Evolutionary conservation across 2,329 filamentous ascomycete genomes (phyloP), one percentile per base, ranked within the genome.

Genomic region (Macrophomina phaseolina): DNA sequence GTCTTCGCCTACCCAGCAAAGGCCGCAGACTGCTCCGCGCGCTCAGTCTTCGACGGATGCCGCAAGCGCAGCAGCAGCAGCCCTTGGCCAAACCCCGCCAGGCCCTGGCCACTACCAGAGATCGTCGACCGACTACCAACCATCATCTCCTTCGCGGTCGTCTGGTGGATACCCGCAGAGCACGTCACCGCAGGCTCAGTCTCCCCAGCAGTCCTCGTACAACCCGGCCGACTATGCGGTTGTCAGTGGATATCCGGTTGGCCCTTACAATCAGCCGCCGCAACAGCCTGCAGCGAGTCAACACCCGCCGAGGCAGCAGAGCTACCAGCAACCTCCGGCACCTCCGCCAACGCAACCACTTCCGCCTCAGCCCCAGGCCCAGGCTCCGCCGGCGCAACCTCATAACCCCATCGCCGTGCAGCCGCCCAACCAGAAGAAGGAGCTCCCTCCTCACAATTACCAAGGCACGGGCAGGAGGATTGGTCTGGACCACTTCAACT

Each of bases 401-500:
- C 70, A 69, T 64, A 34, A 55, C 8, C 56, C 70, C n/a, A 45
- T 62, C 46, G 58, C 58, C 14, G 42, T 49, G n/a, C 58, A 62
- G 45, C 73, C 71, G 34, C 73, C 77, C 65, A 73, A 73, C 14
- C 74, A 75, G 2, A 76, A 78, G 55, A 91, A 90, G 80, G 83
- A 88, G 32, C 82, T 91, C 40, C 91, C 91, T n/a, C 83, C 88
- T 55, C 90, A 90, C 28, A 92, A 83, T 67, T 79, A 81, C 14
- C 88, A 69, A 85, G 91, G 92, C 48, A 93, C 90, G 67, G 91
- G 91, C 38, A 87, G 90, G 75, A 89, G 94, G 64, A 98, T 99
- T 76, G 95, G 95, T 18, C 84, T 99, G 53, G 96, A 99, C 77
- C 94, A 99, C 81, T 99, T 99, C 86, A 99, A 99, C 79, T 99